Conservation (phyloP, 495 filamentous ascomycete species). For the Diplogelasinospora grovesii region DNA sequence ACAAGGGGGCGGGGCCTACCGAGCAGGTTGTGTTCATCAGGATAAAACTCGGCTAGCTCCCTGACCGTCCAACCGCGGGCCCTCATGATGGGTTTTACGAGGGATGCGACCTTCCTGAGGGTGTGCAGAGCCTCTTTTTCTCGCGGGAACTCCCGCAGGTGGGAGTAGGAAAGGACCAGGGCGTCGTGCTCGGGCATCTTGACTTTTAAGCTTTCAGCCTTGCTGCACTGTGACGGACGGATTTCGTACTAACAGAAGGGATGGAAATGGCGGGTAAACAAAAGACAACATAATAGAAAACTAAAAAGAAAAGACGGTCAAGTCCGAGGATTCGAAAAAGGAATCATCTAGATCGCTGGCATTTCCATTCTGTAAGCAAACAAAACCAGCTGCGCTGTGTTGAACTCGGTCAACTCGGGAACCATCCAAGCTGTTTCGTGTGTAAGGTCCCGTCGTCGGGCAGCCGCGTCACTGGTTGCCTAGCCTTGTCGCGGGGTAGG, state of each 20-base stretch:
- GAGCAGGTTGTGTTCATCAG: slow-evolving; percentile 63
- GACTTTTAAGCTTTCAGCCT: slow-evolving; percentile 2
- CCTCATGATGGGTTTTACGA: slow-evolving; percentile 95
- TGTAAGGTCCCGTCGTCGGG: no score
- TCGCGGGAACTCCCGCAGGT: slow-evolving; percentile 64
- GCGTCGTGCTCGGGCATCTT: slow-evolving; percentile 62
- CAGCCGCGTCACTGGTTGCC: no score
- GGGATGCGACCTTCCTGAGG: slow-evolving; percentile 74
- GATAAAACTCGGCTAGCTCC: slow-evolving; percentile 79
- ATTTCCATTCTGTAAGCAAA: no score
- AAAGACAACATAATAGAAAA: not conserved
- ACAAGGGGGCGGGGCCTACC: no score
- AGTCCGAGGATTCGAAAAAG: not conserved
- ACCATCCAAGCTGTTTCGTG: no score
- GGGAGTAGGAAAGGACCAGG: slow-evolving; percentile 68
- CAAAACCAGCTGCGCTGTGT: no score
- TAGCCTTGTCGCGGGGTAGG: no score
- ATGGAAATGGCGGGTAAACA: not conserved
- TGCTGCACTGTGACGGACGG: not conserved
- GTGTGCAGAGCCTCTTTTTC: slow-evolving; percentile 75
- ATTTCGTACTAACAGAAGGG: no score
- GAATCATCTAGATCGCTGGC: not conserved
- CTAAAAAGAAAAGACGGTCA: not conserved
- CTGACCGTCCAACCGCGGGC: slow-evolving; percentile 75
- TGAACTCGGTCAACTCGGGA: no score